phyloP scores from a whole-genome alignment of 495 filamentous ascomycete species.

The Hypoxylon crocopeplum region DNA sequence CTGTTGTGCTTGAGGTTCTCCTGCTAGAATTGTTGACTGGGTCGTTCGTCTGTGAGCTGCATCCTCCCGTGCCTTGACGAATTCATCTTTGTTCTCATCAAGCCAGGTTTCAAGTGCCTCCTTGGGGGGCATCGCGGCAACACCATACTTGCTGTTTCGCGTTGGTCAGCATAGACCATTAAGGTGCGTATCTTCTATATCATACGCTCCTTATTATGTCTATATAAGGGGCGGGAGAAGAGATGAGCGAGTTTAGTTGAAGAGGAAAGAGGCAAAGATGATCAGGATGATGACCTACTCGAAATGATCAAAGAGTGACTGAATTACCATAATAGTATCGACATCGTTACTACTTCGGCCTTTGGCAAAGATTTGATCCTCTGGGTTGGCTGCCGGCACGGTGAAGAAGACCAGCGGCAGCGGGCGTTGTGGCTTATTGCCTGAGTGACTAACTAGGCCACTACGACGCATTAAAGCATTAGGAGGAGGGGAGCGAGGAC shows the following conservation, averaged over 20 bases:
- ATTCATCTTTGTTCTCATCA: slow-evolving; percentile 16
- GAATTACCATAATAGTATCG: slow-evolving; percentile 8
- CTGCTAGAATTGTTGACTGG: not conserved
- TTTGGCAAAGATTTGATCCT: not conserved
- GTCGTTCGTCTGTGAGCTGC: not conserved
- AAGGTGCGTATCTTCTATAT: no score
- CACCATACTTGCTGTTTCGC: slow-evolving; percentile 17
- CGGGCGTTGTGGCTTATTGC: not conserved
- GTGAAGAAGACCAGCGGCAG: slow-evolving; percentile 15
- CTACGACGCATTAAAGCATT: not conserved
- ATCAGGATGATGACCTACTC: slow-evolving; percentile 21
- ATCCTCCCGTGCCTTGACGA: not conserved
- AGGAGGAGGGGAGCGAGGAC: slow-evolving; percentile 15
- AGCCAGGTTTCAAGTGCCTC: slow-evolving; percentile 17
- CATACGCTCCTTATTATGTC: no score
- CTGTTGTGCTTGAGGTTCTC: not conserved
- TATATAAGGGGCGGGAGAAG: no score
- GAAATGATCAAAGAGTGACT: slow-evolving; percentile 12
- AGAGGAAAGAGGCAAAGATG: not conserved
- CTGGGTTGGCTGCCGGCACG: not conserved
- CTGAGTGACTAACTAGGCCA: not conserved
- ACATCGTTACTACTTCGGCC: slow-evolving; percentile 10
- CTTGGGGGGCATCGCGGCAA: slow-evolving; percentile 8
- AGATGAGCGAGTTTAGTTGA: not conserved
- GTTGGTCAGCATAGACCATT: slow-evolving; percentile 9